Conservation (phyloP, 169 alveolate species). For the Cryptosporidium andersoni region DNA sequence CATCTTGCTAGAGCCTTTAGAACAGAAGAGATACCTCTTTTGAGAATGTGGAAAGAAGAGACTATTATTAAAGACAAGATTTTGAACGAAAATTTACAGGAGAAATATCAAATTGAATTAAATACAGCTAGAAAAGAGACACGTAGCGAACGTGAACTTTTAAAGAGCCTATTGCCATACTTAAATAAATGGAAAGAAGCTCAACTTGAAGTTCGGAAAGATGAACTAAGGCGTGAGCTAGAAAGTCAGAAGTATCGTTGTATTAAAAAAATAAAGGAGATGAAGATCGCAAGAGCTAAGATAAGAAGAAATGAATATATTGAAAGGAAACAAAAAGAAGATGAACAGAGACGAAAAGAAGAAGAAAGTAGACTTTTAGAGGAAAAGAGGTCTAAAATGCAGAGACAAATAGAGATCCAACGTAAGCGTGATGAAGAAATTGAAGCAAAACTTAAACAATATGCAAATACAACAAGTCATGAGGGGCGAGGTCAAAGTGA, state of each 20-base stretch:
- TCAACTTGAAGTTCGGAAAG: slow-evolving; percentile 37
- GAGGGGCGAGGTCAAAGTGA: neutral
- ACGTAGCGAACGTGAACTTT: slow-evolving; percentile 72
- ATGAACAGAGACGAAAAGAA: slow-evolving; percentile 81
- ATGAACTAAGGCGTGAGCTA: slow-evolving; percentile 43
- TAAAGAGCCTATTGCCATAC: slow-evolving; percentile 67
- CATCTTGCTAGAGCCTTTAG: slow-evolving; percentile 86
- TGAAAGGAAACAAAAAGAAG: slow-evolving; percentile 76
- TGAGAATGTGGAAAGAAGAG: slow-evolving; percentile 33
- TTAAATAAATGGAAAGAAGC: slow-evolving; percentile 49
- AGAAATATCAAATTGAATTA: slow-evolving; percentile 22
- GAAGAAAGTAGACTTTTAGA: slow-evolving; percentile 73
- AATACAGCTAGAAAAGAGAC: slow-evolving; percentile 57
- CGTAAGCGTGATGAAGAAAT: slow-evolving; percentile 76
- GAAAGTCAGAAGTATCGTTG: slow-evolving; percentile 51
- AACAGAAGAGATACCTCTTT: slow-evolving; percentile 78
- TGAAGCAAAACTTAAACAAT: slow-evolving; percentile 68
- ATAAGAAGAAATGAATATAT: slow-evolving; percentile 78
- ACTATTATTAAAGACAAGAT: slow-evolving; percentile 40
- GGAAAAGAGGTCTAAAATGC: slow-evolving; percentile 75
- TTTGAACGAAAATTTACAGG: slow-evolving; percentile 69
- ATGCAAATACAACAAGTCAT: slow-evolving; percentile 9
- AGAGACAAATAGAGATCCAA: slow-evolving; percentile 74
- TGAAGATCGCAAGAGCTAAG: slow-evolving; percentile 82
- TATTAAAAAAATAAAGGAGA: slow-evolving; percentile 77